These are phyloP conservation scores for Apiotrichum domesticum DNA, from an alignment of 1,284 basidiomycete species.

Conservation along the genomic window DNA sequence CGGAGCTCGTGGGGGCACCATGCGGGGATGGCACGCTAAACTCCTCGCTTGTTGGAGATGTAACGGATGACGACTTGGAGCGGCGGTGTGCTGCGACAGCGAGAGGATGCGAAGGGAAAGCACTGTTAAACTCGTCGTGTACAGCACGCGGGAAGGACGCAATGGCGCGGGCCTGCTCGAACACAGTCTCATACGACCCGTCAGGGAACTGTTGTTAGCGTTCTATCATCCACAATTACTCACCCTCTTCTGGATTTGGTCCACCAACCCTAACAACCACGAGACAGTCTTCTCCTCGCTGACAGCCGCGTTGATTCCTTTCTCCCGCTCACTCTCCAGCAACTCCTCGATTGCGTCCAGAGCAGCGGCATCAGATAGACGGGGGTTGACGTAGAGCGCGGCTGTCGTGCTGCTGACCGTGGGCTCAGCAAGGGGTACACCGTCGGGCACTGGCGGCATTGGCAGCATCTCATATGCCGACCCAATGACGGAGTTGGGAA, in stretches of 20 bases:
- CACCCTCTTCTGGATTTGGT: conserved; percentile 35
- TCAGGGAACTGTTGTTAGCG: conserved; percentile 40
- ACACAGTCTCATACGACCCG: conserved; percentile 36
- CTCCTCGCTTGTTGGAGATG: conserved; percentile 4
- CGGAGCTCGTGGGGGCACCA: neutral
- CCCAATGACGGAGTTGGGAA: conserved; percentile 26
- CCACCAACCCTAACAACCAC: conserved; percentile 27
- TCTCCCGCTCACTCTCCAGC: conserved; percentile 42
- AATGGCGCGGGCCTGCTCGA: conserved; percentile 24
- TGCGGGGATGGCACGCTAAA: conserved; percentile 5
- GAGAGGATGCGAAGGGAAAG: conserved; percentile 7
- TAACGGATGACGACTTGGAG: conserved; percentile 25
- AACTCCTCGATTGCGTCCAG: conserved; percentile 39
- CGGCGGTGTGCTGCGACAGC: conserved; percentile 23
- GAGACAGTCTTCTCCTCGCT: conserved; percentile 23
- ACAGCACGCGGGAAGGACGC: conserved; percentile 16
- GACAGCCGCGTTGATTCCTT: conserved; percentile 37
- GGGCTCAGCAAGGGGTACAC: conserved; percentile 35
- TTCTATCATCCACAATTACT: conserved; percentile 9
- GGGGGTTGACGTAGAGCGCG: conserved; percentile 43
- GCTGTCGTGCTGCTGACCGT: conserved; percentile 43
- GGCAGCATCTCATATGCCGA: conserved; percentile 35
- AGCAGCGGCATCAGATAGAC: conserved; percentile 33
- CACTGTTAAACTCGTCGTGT: conserved; percentile 8
- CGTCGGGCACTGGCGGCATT: conserved; percentile 38